These are phyloP conservation scores for Xylariaceae sp. DNA, from an alignment of 2,329 filamentous ascomycete species.

Conservation along the genomic window DNA sequence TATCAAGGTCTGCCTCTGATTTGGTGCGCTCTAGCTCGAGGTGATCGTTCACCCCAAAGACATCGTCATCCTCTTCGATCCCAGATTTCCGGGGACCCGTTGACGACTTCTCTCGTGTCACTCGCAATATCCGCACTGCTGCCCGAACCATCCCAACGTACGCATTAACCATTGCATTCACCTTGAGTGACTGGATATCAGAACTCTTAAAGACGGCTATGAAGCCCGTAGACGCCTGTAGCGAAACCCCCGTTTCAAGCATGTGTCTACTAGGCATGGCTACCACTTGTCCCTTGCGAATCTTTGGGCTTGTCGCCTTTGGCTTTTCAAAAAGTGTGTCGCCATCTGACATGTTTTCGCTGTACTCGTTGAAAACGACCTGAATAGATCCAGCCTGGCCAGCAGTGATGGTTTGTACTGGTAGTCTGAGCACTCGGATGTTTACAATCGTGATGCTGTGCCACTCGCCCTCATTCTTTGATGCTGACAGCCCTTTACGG, in stretches of 20 bases:
- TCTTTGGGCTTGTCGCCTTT: slow-evolving; percentile 33
- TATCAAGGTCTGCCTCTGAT: slow-evolving; percentile 20
- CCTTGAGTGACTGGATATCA: slow-evolving; percentile 58
- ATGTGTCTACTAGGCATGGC: slow-evolving; percentile 58
- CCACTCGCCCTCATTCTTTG: slow-evolving; percentile 65
- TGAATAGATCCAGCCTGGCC: slow-evolving; percentile 91
- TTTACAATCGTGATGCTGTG: slow-evolving; percentile 76
- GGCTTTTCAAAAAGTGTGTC: slow-evolving; percentile 23
- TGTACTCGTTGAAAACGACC: slow-evolving; percentile 54
- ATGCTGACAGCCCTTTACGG: slow-evolving; percentile 48
- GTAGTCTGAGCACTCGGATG: slow-evolving; percentile 80
- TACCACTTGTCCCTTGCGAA: slow-evolving; percentile 81
- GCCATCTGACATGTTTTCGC: slow-evolving; percentile 27
- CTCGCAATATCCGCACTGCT: slow-evolving; percentile 66
- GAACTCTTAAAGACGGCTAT: slow-evolving; percentile 65
- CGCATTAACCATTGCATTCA: slow-evolving; percentile 70
- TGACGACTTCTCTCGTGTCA: slow-evolving; percentile 32
- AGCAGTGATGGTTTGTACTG: slow-evolving; percentile 68
- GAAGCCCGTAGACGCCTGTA: slow-evolving; percentile 64
- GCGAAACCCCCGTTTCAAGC: slow-evolving; percentile 49
- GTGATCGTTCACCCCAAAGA: slow-evolving; percentile 55
- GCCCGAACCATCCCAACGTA: slow-evolving; percentile 87
- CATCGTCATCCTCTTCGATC: slow-evolving; percentile 44
- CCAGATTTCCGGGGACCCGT: slow-evolving; percentile 21
- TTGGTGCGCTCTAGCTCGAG: slow-evolving; percentile 31